These are phyloP conservation scores for Fusarium hainanense DNA, from an alignment of 2,329 filamentous ascomycete genomes.

Conservation along the genomic window DNA sequence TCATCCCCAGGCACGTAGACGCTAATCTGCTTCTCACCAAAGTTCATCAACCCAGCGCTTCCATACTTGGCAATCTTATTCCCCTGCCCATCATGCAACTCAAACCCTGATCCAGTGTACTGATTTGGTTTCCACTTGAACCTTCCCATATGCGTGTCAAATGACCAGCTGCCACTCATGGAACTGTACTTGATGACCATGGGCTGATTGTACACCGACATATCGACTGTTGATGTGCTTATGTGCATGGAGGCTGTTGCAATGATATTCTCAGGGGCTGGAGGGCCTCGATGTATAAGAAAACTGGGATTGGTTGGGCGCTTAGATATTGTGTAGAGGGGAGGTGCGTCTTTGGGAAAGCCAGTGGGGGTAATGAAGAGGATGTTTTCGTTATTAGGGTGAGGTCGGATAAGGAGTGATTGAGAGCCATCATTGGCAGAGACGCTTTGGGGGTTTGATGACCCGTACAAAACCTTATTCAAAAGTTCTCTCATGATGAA, in stretches of 20 bases:
- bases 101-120: conserved; percentile 23
- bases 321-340: conserved; percentile 36
- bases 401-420: conserved; percentile 19
- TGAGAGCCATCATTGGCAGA: conserved; percentile 13
- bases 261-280: conserved; percentile 25
- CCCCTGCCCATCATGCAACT: conserved; percentile 34
- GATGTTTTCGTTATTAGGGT: conserved; percentile 8
- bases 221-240: conserved; percentile 23
- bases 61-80: conserved; percentile 39
- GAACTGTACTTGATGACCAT: conserved; percentile 34
- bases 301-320: conserved; percentile 28
- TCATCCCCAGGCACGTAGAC: conserved; percentile 40
- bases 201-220: conserved; percentile 36
- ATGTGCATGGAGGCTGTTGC: conserved; percentile 37
- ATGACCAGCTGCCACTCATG: conserved; percentile 28
- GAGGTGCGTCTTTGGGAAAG: conserved; percentile 28
- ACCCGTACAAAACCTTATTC: conserved; percentile 26
- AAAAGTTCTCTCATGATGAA: conserved; percentile 25
- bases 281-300: conserved; percentile 26
- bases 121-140: conserved; percentile 46
- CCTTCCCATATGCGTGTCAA: conserved; percentile 36
- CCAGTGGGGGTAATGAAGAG: conserved; percentile 27
- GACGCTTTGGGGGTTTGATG: conserved; percentile 8
- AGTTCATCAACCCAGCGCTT: conserved; percentile 8
- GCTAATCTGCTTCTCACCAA: conserved; percentile 37